Percentiles rank a stretch among this genome's conserved stretches.
Evolutionary conservation across 106 monocot genomes (phyloP).

Genomic region (Allium cepa): DNA sequence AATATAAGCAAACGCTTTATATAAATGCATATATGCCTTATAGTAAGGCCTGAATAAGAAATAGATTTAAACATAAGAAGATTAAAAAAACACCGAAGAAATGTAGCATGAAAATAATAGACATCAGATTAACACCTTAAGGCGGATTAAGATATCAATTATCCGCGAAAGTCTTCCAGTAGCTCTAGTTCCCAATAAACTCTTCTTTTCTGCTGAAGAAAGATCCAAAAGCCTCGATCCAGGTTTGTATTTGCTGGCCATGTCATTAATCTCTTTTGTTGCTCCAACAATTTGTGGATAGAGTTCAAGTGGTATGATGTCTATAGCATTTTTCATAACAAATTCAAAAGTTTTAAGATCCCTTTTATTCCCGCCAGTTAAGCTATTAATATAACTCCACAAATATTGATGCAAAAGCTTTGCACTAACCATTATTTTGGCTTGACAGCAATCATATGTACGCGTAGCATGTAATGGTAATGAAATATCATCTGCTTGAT

Average conservation of each 20-base stretch:
- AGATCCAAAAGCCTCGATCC: conserved; percentile 68
- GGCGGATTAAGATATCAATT: conserved; percentile 46
- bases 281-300: conserved; percentile 84
- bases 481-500: conserved; percentile 18
- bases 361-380: conserved; percentile 27
- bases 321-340: conserved; percentile 42
- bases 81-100: too few species aligned
- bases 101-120: background rate
- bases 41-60: too few species aligned
- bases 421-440: conserved; percentile 69
- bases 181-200: conserved; percentile 56
- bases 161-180: conserved; percentile 50
- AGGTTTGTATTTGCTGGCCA: conserved; percentile 46
- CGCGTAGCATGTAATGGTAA: conserved; percentile 34
- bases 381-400: conserved; percentile 49
- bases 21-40: too few species aligned
- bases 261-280: conserved; percentile 35
- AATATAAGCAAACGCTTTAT: too few species aligned
- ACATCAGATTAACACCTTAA: conserved; percentile 49
- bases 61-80: too few species aligned
- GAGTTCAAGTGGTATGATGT: conserved; percentile 75
- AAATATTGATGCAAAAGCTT: conserved; percentile 80
- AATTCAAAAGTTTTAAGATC: conserved; percentile 23
- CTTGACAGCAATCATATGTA: conserved; percentile 63
- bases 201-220: conserved; percentile 34